Percentiles rank a stretch among this genome's conserved stretches.
phyloP scores from a whole-genome alignment of 2,329 filamentous ascomycete species.

The Aspergillus unguis region DNA sequence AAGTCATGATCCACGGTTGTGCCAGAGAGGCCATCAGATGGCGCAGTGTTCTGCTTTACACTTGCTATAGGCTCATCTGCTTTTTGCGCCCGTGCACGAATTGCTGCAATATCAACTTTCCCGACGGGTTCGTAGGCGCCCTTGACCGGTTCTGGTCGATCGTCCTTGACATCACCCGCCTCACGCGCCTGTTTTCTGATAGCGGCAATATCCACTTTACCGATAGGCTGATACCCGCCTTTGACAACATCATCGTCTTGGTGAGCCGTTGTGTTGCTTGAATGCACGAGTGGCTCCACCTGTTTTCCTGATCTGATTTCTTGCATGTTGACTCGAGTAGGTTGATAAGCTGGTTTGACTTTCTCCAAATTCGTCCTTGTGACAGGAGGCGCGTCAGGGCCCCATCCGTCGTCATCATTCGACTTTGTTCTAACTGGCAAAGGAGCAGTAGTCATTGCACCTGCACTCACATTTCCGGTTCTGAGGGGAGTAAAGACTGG shows the following conservation, averaged over 20 bases:
- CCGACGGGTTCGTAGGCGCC: constrained; percentile 92
- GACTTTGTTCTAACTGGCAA: constrained; percentile 49
- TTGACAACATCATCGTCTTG: constrained; percentile 68
- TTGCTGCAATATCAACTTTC: constrained; percentile 95
- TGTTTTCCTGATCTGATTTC: constrained; percentile 72
- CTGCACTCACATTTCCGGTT: constrained; percentile 57
- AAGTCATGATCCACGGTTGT: constrained; percentile 60
- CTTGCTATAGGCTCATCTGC: constrained; percentile 37
- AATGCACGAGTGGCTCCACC: constrained; percentile 54
- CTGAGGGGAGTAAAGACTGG: constrained; percentile 82
- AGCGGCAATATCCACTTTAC: constrained; percentile 95
- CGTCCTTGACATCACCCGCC: constrained; percentile 57
- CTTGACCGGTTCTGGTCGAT: constrained; percentile 80
- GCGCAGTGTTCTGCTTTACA: constrained; percentile 42
- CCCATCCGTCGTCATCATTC: constrained; percentile 86
- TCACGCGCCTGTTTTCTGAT: constrained; percentile 72
- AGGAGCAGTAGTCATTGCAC: constrained; percentile 56
- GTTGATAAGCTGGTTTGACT: constrained; percentile 87
- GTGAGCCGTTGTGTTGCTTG: constrained; percentile 46
- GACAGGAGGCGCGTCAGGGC: constrained; percentile 85
- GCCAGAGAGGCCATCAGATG: constrained; percentile 44
- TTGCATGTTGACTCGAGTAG: constrained; percentile 90
- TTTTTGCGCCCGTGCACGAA: constrained; percentile 77
- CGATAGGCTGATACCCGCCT: constrained; percentile 87
- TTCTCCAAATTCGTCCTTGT: constrained; percentile 85